These are phyloP conservation scores for Mrakiaceae sp. DNA, from an alignment of 1,284 basidiomycete species.

Conservation along the genomic window DNA sequence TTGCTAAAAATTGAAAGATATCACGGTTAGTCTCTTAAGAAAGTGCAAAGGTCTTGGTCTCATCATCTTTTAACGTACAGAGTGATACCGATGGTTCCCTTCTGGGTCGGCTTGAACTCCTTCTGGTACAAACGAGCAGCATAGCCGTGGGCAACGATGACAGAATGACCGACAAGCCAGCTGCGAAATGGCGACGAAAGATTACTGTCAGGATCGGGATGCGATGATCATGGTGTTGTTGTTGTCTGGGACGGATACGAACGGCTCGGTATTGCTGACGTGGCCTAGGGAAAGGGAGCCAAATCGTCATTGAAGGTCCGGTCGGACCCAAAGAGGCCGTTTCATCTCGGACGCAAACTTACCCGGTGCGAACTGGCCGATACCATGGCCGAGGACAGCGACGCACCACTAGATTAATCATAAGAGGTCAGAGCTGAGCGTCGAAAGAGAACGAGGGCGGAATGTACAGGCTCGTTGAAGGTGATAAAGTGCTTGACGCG, in stretches of 20 bases:
- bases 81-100: conserved; percentile 58
- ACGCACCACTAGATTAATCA: conserved; percentile 65
- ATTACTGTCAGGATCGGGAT: background rate
- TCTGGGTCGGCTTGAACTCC: conserved; percentile 45
- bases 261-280: conserved; percentile 47
- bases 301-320: too few relatives aligned
- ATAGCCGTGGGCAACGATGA: conserved; percentile 57
- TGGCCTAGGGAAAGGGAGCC: too few relatives aligned
- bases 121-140: conserved; percentile 53
- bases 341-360: background rate
- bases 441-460: background rate
- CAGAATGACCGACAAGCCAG: conserved; percentile 46
- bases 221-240: background rate
- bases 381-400: conserved; percentile 52
- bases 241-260: conserved; percentile 44
- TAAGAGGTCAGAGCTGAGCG: background rate
- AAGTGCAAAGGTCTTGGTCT: too few relatives aligned
- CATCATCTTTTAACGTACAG: conserved; percentile 25
- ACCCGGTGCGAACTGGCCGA: background rate
- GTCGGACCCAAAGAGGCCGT: too few relatives aligned
- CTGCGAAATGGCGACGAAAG: conserved; percentile 29
- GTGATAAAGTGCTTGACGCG: conserved; percentile 58
- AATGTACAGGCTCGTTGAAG: conserved; percentile 26
- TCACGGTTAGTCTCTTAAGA: too few relatives aligned
- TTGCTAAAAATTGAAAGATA: conserved; percentile 35